Base-by-base conservation (phyloP, 2,329 filamentous ascomycete genomes). In the Paecilomyces formosus region DNA sequence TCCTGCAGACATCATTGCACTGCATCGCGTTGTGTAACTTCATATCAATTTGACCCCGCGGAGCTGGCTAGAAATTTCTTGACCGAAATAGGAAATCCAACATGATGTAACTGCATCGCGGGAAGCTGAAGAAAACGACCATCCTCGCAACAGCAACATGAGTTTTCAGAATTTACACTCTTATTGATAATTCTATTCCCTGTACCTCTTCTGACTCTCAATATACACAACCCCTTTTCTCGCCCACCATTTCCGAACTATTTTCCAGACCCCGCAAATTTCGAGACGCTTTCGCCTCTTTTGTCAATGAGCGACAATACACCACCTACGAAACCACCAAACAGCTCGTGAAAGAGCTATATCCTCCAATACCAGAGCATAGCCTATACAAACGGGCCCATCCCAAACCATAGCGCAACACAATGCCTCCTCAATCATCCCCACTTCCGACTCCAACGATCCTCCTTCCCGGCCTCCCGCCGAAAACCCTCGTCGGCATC, bases 401-500 rank as follows among this genome's bases (percentile, higher is more conserved):
- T 11, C 57, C 30, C 13, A 56, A 45, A 30, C 3, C 6, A 53
- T 12, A 45, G 51, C 18, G 6, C 18, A 53, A 15, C 18, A 55
- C 30, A 28, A 57, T 55, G 28, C 49, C 56, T 13, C 65, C 66
- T 63, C 58, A 64, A 62, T 61, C 65, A 8, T 61, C 64, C 12
- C 62, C 66, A 39, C 63, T 63, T 21, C 71, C 72, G 9, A 70
- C 74, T n/a, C 74, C 72, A 39, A 76, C 75, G 7, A 65, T 81
- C 58, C 71, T 81, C 31, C 68, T 80, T 62, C 72, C 74, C 31
- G 57, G 72, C 49, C 74, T 81, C 35, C 79, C 79, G 21, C 70
- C 77, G 2, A 76, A 75, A 62, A 77, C 78, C 13, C 68, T 81
- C 31, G 80, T 81, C 63, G 85, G 78, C 49, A 74, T 81, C 58